phyloP scores from a whole-genome alignment of 192 early-diverging fungal genomes.

The Bifiguratus adelaidae region DNA sequence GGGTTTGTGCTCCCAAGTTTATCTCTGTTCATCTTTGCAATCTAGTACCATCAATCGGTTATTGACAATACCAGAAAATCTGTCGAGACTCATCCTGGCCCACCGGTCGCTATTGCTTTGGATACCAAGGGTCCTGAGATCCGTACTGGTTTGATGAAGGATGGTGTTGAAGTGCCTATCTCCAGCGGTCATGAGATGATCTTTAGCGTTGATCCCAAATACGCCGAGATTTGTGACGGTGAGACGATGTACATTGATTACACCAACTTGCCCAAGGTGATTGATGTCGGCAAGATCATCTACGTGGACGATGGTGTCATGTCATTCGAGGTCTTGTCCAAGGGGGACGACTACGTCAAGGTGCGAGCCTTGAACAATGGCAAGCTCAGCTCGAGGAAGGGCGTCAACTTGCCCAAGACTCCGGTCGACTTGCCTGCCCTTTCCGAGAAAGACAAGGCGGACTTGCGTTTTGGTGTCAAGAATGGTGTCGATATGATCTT shows the following conservation, averaged over 20 bases:
- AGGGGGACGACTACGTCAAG: slow-evolving; percentile 38
- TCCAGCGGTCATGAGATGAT: slow-evolving; percentile 68
- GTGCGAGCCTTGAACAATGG: slow-evolving; percentile 79
- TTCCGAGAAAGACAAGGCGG: slow-evolving; percentile 88
- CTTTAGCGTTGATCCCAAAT: slow-evolving; percentile 55
- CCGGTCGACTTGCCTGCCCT: slow-evolving; percentile 90
- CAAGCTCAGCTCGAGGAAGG: slow-evolving; percentile 83
- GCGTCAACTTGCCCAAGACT: slow-evolving; percentile 90
- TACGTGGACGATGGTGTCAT: slow-evolving; percentile 95
- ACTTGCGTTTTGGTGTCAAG: slow-evolving; percentile 87
- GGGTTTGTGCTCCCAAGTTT: too few species aligned
- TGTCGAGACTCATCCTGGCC: slow-evolving; percentile 32
- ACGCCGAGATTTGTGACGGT: slow-evolving; percentile 48
- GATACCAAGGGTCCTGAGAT: slow-evolving; percentile 88
- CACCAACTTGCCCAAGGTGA: slow-evolving; percentile 65
- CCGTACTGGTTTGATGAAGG: slow-evolving; percentile 76
- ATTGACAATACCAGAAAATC: slow-evolving; percentile 42
- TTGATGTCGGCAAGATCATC: slow-evolving; percentile 62
- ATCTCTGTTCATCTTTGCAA: not conserved
- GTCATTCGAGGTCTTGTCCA: slow-evolving; percentile 84
- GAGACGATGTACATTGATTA: slow-evolving; percentile 76
- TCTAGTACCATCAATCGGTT: slow-evolving; percentile 46
- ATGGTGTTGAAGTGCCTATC: slow-evolving; percentile 67
- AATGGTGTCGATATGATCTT: slow-evolving; percentile 92
- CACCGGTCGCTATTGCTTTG: slow-evolving; percentile 64